A percentile compares a stretch with the other conserved stretches of the same genome.
These are phyloP conservation scores for Aspergillus awamori DNA, from an alignment of 2,329 filamentous ascomycete genomes.

Conservation along the genomic window DNA sequence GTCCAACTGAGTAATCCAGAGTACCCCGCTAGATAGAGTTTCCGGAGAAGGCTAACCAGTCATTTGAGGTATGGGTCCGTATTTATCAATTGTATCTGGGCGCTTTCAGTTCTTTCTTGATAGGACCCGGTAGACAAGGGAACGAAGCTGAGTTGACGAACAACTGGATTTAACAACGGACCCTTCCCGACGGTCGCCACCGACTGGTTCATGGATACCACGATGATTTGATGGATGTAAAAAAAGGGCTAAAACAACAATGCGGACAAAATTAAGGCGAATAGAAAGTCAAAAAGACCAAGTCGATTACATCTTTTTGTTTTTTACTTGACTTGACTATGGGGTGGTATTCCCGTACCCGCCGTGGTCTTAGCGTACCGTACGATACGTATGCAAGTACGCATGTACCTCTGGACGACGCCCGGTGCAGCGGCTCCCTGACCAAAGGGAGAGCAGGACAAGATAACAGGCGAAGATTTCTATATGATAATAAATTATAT, in stretches of 20 bases:
- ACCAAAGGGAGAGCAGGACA: slow-evolving; percentile 20
- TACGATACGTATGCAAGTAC: slow-evolving; percentile 19
- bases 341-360: slow-evolving; percentile 17
- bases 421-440: slow-evolving; percentile 22
- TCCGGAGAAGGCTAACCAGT: slow-evolving; percentile 12
- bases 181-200: slow-evolving; percentile 16
- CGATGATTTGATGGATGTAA: not conserved
- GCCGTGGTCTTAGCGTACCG: slow-evolving; percentile 19
- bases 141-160: slow-evolving; percentile 11
- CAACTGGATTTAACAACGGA: slow-evolving; percentile 12
- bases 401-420: slow-evolving; percentile 19
- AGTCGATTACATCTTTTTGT: not conserved
- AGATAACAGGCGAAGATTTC: slow-evolving; percentile 20
- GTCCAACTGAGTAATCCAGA: slow-evolving; percentile 6
- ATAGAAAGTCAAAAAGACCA: slow-evolving; percentile 3
- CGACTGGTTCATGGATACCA: not conserved
- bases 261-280: not conserved
- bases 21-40: slow-evolving; percentile 13
- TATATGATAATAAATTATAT: slow-evolving; percentile 22
- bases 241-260: slow-evolving; percentile 4
- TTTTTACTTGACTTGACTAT: not conserved
- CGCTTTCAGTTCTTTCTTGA: slow-evolving; percentile 10
- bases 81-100: not conserved
- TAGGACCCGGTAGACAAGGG: slow-evolving; percentile 19
- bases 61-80: slow-evolving; percentile 10